Conservation (phyloP, 441 rosid genomes). For the Erodium texanum region DNA sequence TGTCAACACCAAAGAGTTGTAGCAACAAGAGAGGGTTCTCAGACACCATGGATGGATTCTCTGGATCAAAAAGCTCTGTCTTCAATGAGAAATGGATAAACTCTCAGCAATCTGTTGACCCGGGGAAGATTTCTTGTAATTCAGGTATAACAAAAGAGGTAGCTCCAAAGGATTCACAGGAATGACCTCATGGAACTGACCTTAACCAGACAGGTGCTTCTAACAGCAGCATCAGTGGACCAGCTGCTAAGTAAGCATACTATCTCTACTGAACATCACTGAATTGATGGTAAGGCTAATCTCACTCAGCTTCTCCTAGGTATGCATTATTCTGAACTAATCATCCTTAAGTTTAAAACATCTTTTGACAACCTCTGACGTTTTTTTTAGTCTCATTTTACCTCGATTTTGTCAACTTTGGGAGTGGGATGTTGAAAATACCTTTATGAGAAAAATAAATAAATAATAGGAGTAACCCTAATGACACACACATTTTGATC, state of each 20-base stretch:
- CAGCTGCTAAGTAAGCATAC: background rate
- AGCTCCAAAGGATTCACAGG: background rate
- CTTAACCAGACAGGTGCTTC: background rate
- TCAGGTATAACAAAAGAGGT: background rate
- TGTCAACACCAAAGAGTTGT: conserved; percentile 40
- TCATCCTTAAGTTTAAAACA: no score
- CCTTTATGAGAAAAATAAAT: no score
- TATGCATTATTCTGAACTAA: no score
- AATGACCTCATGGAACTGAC: background rate
- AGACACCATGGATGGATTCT: conserved; percentile 64
- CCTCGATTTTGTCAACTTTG: no score
- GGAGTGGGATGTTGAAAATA: no score
- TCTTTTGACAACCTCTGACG: no score
- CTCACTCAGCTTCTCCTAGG: no score
- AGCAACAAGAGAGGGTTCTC: conserved; percentile 81
- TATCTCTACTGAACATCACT: background rate
- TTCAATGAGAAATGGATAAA: conserved; percentile 63
- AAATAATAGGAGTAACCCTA: no score
- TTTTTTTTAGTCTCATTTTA: no score
- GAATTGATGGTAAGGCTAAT: no score
- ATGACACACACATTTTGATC: no score
- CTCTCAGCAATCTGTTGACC: background rate
- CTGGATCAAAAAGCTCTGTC: conserved; percentile 45
- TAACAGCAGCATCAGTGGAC: background rate
- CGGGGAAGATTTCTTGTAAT: background rate